Percentiles rank a stretch among this genome's conserved stretches.
Conservation (phyloP, 169 alveolate species). For the Plasmodium blacklocki region DNA sequence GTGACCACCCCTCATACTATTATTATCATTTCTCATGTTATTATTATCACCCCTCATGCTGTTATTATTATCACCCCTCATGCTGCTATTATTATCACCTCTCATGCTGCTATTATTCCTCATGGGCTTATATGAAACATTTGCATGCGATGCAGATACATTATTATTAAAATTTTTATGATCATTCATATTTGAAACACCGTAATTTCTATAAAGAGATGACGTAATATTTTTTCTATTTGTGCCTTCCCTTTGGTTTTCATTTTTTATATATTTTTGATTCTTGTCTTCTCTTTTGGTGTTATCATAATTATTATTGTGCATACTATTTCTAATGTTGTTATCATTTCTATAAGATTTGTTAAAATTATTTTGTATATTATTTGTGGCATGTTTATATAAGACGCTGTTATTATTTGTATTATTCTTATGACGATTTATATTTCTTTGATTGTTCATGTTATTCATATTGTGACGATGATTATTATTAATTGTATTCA, state of each 20-base stretch:
- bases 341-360: slow-evolving; percentile 22
- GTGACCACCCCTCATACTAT: too few species aligned
- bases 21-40: slow-evolving; percentile 7
- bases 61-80: too few species aligned
- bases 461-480: background rate
- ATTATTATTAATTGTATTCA: background rate
- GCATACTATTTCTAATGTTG: slow-evolving; percentile 1
- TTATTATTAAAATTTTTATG: slow-evolving; percentile 3
- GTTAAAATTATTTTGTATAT: background rate
- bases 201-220: too few species aligned
- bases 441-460: background rate
- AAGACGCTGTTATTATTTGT: slow-evolving; percentile 8
- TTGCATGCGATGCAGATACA: background rate
- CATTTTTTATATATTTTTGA: slow-evolving; percentile 8
- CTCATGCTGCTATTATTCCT: slow-evolving; percentile 21
- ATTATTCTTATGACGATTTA: background rate
- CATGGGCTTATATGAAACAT: background rate
- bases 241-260: slow-evolving; percentile 12
- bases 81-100: slow-evolving; percentile 6
- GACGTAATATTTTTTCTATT: background rate
- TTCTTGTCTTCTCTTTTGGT: slow-evolving; percentile 32
- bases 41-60: background rate
- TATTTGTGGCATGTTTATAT: slow-evolving; percentile 14
- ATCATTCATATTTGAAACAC: background rate
- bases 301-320: slow-evolving; percentile 20